Evolutionary conservation across 129 eudicot genomes (phyloP).

Genomic region (Sambucus nigra): DNA sequence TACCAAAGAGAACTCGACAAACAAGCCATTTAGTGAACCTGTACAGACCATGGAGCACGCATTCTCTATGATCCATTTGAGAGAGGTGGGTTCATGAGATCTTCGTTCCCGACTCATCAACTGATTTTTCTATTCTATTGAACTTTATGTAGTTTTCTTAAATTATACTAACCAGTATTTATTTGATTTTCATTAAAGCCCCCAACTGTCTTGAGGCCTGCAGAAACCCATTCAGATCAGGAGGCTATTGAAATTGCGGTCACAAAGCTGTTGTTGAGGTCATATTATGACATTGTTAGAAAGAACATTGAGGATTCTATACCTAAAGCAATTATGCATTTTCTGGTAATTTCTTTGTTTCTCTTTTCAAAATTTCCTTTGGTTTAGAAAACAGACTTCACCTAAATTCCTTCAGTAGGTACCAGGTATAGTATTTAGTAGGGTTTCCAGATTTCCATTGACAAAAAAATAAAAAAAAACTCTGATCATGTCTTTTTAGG

Average conservation of each 20-base stretch:
- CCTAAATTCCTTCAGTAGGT: too few species aligned
- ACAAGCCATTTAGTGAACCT: conserved; percentile 68
- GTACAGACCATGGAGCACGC: conserved; percentile 46
- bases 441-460: too few species aligned
- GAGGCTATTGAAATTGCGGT: conserved; percentile 69
- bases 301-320: conserved; percentile 90
- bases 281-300: conserved; percentile 93
- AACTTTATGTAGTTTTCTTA: neutral
- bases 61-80: conserved; percentile 63
- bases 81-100: conserved; percentile 41
- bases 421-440: too few species aligned
- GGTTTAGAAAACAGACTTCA: neutral
- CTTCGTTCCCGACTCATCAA: neutral
- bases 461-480: too few species aligned
- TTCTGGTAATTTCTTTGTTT: conserved; percentile 46
- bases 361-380: neutral
- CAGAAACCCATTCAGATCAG: conserved; percentile 74
- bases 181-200: conserved; percentile 45
- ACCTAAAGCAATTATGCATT: conserved; percentile 99
- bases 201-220: conserved; percentile 76
- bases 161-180: conserved; percentile 8
- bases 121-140: neutral
- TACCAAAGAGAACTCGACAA: conserved; percentile 50
- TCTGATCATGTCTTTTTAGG: too few species aligned
- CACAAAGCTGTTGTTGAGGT: conserved; percentile 64